Base-by-base conservation (phyloP, 139 green algal genomes). In the Chlorella sp. region DNA sequence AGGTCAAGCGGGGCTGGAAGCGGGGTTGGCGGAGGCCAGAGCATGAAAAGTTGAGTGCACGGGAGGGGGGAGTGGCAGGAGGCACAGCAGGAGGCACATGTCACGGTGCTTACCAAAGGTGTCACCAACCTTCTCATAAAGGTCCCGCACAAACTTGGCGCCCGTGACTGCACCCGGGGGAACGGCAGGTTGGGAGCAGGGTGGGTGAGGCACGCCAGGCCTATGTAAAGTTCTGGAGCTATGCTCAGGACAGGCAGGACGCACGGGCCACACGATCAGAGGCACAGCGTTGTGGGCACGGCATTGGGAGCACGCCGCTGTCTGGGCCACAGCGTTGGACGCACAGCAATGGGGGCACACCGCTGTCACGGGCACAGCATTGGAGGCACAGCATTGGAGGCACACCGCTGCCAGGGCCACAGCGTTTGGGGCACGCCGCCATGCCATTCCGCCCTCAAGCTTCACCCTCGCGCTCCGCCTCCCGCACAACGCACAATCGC, bases 141-240 rank as follows among this genome's bases (percentile, higher is more conserved):
- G 90, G 83, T 98, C 97, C 15, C 97, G 88, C 30, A 99, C 92
- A 84, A 92, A 96, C 81, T 95, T 95, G 28, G 91, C 93, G 42
- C 88, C 85, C 69, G 97, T 97, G 40, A 98, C 85, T 22, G 79
- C 79, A 30, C 12, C 1, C 15, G 12, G 69, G 28, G 69, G 22
- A 7, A 28, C 4, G 2, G 26, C 69, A 77, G 69, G 69, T 9
- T 18, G 2, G 69, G 28, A 28, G 69, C 69, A 36, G 69, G 26
- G 11, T 28, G 2, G 69, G 69, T 34, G 26, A 77, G 22, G 28
- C 26, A 37, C 21, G 69, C 26, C 64, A 4, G 21, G 64, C 48
- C 48, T 57, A 57, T 57, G 9, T 57, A 57, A 9, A 57, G 48
- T 57, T 5, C 48, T 9, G 9, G 48, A 57, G 48, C 9, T 5